Evolutionary conservation across 1,284 basidiomycete species (phyloP), one percentile per base, ranked within the genome.

Genomic region (Salmacisia buchloeana): DNA sequence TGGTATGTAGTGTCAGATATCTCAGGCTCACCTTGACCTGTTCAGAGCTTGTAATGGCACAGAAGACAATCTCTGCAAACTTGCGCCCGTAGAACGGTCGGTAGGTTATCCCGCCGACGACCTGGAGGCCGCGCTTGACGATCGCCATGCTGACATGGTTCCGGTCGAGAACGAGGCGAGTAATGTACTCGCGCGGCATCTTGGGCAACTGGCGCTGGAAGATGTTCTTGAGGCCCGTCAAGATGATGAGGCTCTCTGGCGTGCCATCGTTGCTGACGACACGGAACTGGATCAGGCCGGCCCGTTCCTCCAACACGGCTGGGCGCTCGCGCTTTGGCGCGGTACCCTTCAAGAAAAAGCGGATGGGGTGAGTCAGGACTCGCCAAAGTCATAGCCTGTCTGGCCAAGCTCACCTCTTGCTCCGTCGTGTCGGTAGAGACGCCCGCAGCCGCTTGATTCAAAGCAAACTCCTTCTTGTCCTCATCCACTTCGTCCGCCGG

Each of bases 181-280:
- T 92, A 70, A 99, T 99, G 76, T 99, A 98, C 80, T 98, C 96
- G 75, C 93, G 85, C 23, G 96, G 96, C 96, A 99, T 98, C 82
- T 97, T 97, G 7, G 96, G 96, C 5, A 99, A 82, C 80, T 99
- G 96, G 69, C 92, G 91, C 80, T 97, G 94, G 77, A 98, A 98
- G 27, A 98, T 87, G 27, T 92, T 94, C 82, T 97, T 98, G 66
- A 97, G 84, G 12, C 93, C 92, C 0, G 93, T 93, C 56, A 97
- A 85, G 61, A 98, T 87, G 63, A 97, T 87, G 41, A 89, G 83
- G 4, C 80, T 80, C 36, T 79, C 79, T 1, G 91, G 88, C 49
- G 86, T 82, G 23, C 85, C 85, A 74, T 94, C 89, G 69, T 96
- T 92, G 65, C 90, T 87, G 0, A 97, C 92, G 5, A 93, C 87